Conservation (phyloP, 345 rosid genomes). For the Euphorbia lathyris region DNA sequence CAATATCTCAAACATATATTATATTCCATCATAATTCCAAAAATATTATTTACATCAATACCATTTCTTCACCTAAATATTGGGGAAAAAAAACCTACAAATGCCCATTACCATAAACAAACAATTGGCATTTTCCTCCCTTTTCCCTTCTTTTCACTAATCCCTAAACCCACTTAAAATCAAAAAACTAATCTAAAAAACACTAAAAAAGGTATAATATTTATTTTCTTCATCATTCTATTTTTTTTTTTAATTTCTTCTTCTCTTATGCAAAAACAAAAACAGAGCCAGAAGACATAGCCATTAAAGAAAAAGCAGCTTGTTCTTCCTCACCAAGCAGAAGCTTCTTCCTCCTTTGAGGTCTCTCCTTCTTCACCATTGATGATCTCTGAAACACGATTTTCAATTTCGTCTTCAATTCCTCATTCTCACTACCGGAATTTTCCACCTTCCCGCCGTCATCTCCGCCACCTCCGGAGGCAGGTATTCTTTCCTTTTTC, state of each 20-base stretch:
- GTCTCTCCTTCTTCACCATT: conserved; percentile 58
- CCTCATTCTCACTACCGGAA: background rate
- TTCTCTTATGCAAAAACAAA: conserved; percentile 44
- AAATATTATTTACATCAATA: background rate
- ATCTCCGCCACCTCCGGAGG: too few relatives aligned
- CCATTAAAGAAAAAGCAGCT: conserved; percentile 77
- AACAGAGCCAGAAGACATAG: conserved; percentile 64
- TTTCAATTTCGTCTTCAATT: conserved; percentile 33
- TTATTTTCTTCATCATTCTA: background rate
- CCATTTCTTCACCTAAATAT: background rate
- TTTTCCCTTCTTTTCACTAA: background rate
- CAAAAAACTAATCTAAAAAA: background rate
- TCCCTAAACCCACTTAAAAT: background rate
- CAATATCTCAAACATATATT: too few relatives aligned
- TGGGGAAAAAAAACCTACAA: too few relatives aligned
- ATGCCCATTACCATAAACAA: background rate
- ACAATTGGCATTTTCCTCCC: background rate
- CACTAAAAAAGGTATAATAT: background rate
- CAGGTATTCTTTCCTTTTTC: conserved; percentile 26
- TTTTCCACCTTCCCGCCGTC: too few relatives aligned
- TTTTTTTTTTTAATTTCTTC: background rate
- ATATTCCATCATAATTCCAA: background rate
- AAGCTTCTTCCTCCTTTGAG: conserved; percentile 49
- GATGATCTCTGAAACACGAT: conserved; percentile 35
- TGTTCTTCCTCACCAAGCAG: conserved; percentile 66